phyloP scores from a whole-genome alignment of 495 filamentous ascomycete genomes.

The Cryomyces antarcticus region DNA sequence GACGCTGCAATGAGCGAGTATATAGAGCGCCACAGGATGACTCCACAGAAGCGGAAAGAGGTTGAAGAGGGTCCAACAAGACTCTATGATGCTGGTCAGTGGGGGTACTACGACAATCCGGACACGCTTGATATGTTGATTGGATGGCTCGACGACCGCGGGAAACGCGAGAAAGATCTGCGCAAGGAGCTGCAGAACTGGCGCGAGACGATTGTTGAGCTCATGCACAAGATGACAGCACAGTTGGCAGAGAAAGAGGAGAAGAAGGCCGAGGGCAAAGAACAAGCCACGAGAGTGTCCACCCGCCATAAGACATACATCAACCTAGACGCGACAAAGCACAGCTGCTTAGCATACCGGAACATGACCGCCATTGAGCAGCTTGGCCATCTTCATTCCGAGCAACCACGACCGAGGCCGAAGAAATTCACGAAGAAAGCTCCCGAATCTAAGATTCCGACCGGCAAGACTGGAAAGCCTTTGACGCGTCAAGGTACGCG shows the following conservation, averaged over 20 bases:
- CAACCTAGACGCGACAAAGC: constrained; percentile 27
- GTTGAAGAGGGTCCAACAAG: constrained; percentile 68
- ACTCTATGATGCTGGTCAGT: constrained; percentile 58
- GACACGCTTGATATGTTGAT: constrained; percentile 57
- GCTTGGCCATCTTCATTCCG: constrained; percentile 62
- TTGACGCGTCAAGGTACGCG: constrained; percentile 3
- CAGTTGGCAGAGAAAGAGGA: constrained; percentile 39
- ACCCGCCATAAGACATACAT: constrained; percentile 56
- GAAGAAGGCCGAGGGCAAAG: constrained; percentile 32
- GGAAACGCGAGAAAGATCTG: constrained; percentile 63
- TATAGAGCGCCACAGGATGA: constrained; percentile 48
- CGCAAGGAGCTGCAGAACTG: constrained; percentile 66
- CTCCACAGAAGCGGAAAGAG: constrained; percentile 67
- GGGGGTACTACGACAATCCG: constrained; percentile 77
- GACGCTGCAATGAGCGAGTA: constrained; percentile 43
- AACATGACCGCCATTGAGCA: constrained; percentile 62
- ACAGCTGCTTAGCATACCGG: constrained; percentile 63
- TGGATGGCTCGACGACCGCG: constrained; percentile 71
- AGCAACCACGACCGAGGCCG: constrained; percentile 47
- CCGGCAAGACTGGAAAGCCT: constrained; percentile 4
- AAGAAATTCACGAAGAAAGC: constrained; percentile 29
- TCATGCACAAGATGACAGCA: constrained; percentile 58
- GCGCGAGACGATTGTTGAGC: constrained; percentile 50
- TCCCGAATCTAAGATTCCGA: constrained; percentile 17
- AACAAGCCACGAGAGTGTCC: constrained; percentile 39